Percentiles rank a stretch among this genome's conserved stretches.
These are phyloP conservation scores for Castanea crenata DNA, from an alignment of 306 rosid species.

Conservation along the genomic window DNA sequence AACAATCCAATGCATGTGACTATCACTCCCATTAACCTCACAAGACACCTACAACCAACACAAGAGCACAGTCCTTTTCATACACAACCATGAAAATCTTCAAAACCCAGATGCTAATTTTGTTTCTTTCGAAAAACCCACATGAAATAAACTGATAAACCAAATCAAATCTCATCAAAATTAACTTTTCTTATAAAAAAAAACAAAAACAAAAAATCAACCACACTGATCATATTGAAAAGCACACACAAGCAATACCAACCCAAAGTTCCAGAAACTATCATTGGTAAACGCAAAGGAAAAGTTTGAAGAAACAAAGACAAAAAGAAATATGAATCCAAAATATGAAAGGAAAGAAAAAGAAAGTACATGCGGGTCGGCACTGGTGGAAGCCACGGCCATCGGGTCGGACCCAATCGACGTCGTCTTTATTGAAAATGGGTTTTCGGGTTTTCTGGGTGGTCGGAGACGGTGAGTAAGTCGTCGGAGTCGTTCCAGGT, in stretches of 20 bases:
- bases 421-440: constrained; percentile 36
- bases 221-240: not conserved
- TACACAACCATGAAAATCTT: not conserved
- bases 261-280: not conserved
- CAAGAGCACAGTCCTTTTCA: constrained; percentile 2
- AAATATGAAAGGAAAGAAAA: not conserved
- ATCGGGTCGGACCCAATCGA: constrained; percentile 83
- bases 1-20: not conserved
- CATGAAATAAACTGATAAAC: not conserved
- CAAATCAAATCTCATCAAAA: not conserved
- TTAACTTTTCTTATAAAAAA: not conserved
- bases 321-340: not conserved
- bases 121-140: not conserved
- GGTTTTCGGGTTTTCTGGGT: constrained; percentile 38
- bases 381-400: constrained; percentile 86
- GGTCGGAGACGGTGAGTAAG: constrained; percentile 68
- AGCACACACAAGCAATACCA: not conserved
- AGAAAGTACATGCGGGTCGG: constrained; percentile 73
- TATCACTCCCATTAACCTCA: not conserved
- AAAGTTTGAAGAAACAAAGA: not conserved
- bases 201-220: not conserved
- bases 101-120: not conserved
- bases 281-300: not conserved
- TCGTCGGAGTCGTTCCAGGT: constrained; percentile 54
- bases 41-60: not conserved